Conservation (phyloP, 805 yeast genomes). For the Debaryomyces prosopidis region DNA sequence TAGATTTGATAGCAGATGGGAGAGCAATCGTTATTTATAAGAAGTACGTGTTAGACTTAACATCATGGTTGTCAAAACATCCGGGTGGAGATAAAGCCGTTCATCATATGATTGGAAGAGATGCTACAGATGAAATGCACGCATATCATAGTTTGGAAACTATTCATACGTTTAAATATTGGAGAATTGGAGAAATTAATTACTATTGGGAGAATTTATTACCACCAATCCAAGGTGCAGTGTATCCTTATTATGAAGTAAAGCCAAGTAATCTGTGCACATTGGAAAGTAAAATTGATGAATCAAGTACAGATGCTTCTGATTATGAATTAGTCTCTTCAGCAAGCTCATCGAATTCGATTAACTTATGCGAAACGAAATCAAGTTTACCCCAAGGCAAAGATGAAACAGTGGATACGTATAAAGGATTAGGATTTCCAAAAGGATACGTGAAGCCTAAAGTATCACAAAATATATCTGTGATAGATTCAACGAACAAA, state of each 20-base stretch:
- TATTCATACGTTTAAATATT: constrained; percentile 48
- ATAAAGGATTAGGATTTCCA: constrained; percentile 36
- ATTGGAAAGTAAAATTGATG: constrained; percentile 14
- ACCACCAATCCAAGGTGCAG: constrained; percentile 90
- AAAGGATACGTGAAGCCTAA: constrained; percentile 46
- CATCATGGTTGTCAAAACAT: constrained; percentile 70
- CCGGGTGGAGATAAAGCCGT: constrained; percentile 92
- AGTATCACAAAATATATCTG: constrained; percentile 49
- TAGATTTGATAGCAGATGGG: constrained; percentile 63
- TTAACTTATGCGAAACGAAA: background rate
- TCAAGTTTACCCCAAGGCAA: background rate
- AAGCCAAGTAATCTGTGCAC: background rate
- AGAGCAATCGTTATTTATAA: constrained; percentile 69
- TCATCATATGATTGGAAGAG: constrained; percentile 81
- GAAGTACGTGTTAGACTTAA: constrained; percentile 59
- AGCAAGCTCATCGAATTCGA: constrained; percentile 9
- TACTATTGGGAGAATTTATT: constrained; percentile 69
- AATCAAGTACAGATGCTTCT: constrained; percentile 7
- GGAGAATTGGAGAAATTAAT: constrained; percentile 66
- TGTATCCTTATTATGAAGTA: constrained; percentile 14
- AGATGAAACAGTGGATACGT: background rate
- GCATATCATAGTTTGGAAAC: constrained; percentile 75
- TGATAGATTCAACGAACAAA: constrained; percentile 33
- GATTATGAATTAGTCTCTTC: constrained; percentile 10
- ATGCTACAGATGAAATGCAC: constrained; percentile 88